phyloP scores from a whole-genome alignment of 78 protist genomes.

The Dictyostelium brefeldianum region DNA sequence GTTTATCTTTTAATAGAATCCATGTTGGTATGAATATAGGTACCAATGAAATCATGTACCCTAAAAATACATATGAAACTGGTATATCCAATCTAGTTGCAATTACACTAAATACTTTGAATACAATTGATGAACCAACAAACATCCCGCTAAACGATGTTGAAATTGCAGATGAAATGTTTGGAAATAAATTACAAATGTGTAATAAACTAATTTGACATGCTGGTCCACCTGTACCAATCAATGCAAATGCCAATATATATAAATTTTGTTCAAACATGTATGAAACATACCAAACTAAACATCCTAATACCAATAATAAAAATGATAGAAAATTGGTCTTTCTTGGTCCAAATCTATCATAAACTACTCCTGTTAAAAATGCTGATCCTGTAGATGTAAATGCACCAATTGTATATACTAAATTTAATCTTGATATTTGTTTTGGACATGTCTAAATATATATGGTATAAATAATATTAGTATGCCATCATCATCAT shows the following conservation, averaged over 20 bases:
- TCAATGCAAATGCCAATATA: conserved; percentile 63
- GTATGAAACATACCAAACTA: conserved; percentile 35
- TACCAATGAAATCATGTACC: conserved; percentile 16
- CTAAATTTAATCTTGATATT: conserved; percentile 55
- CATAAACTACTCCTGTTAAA: conserved; percentile 52
- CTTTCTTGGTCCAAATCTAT: conserved; percentile 60
- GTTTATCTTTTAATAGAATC: conserved; percentile 32
- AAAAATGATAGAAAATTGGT: conserved; percentile 24
- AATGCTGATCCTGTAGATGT: conserved; percentile 80
- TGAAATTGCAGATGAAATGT: not conserved
- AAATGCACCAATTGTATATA: conserved; percentile 72
- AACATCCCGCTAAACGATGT: conserved; percentile 63
- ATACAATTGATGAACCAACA: conserved; percentile 80
- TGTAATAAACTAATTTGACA: conserved; percentile 71
- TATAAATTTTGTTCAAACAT: conserved; percentile 20
- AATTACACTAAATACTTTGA: conserved; percentile 39
- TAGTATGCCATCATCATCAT: not conserved
- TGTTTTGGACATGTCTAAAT: conserved; percentile 43
- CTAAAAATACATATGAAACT: conserved; percentile 24
- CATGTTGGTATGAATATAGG: conserved; percentile 49
- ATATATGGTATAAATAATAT: no score
- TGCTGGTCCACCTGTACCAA: conserved; percentile 80
- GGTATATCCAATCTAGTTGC: conserved; percentile 22
- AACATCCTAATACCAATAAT: conserved; percentile 37
- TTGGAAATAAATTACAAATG: conserved; percentile 62